These are phyloP conservation scores for Moesziomyces sp. DNA, from an alignment of 1,284 basidiomycete species.

Conservation along the genomic window DNA sequence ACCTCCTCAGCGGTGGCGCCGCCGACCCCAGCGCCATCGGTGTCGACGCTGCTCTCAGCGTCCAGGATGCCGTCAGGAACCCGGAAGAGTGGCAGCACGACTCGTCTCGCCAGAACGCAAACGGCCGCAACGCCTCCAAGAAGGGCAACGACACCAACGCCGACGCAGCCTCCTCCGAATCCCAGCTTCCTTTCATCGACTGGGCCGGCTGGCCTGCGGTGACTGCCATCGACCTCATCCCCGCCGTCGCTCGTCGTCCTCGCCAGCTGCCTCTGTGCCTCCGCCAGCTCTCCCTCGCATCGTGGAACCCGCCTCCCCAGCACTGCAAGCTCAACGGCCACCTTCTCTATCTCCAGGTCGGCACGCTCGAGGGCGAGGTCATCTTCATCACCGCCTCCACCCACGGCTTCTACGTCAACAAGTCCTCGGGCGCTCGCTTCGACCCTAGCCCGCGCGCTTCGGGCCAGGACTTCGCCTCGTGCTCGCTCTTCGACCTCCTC, in stretches of 20 bases:
- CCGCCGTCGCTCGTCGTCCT: constrained; percentile 56
- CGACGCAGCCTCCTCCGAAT: background rate
- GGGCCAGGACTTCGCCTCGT: constrained; percentile 64
- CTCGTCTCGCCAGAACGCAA: constrained; percentile 18
- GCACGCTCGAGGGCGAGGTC: constrained; percentile 72
- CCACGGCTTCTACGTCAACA: constrained; percentile 73
- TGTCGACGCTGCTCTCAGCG: constrained; percentile 70
- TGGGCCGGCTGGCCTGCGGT: constrained; percentile 68
- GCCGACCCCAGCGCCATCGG: constrained; percentile 69
- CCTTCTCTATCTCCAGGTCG: constrained; percentile 72
- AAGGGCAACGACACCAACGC: constrained; percentile 17
- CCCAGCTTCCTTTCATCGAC: constrained; percentile 63
- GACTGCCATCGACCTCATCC: constrained; percentile 66
- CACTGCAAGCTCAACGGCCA: constrained; percentile 72
- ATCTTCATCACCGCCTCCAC: constrained; percentile 71
- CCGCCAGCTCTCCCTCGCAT: constrained; percentile 71
- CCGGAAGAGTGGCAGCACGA: constrained; percentile 64
- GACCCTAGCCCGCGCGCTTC: constrained; percentile 57
- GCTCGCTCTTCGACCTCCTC: constrained; percentile 72
- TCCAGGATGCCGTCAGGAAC: constrained; percentile 71
- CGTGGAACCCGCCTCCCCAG: constrained; percentile 74
- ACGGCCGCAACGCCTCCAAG: constrained; percentile 30
- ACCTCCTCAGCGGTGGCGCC: constrained; percentile 70
- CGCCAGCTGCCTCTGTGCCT: constrained; percentile 68
- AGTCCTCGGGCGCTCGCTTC: constrained; percentile 67